phyloP scores from a whole-genome alignment of 1,284 basidiomycete genomes.

The Cutaneotrichosporon sp. region DNA sequence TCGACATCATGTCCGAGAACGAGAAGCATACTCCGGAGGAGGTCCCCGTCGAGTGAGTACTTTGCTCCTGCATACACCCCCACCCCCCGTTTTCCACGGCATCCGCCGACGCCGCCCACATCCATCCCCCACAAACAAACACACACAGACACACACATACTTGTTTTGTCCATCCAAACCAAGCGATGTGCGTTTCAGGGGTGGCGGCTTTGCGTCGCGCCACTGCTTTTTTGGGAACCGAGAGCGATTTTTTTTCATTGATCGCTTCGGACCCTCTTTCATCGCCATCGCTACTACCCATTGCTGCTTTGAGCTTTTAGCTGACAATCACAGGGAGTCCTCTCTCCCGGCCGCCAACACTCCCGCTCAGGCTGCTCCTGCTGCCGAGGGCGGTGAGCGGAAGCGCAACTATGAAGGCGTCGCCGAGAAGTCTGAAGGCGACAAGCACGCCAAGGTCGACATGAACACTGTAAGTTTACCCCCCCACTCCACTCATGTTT shows the following conservation, averaged over 20 bases:
- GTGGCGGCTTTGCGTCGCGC: too few species aligned
- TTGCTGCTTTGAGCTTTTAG: background rate
- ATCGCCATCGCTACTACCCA: conserved; percentile 5
- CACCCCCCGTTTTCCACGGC: too few species aligned
- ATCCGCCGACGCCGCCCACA: too few species aligned
- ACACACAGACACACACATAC: too few species aligned
- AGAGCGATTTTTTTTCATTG: too few species aligned
- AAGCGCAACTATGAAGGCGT: conserved; percentile 92
- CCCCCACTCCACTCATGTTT: background rate
- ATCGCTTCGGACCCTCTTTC: background rate
- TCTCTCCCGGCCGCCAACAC: conserved; percentile 23
- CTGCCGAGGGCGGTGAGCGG: conserved; percentile 51
- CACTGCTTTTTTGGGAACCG: too few species aligned
- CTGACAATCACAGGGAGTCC: conserved; percentile 29
- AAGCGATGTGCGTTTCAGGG: too few species aligned
- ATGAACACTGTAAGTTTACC: conserved; percentile 63
- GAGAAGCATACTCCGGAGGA: conserved; percentile 41
- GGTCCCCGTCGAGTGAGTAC: conserved; percentile 41
- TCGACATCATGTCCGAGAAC: conserved; percentile 33
- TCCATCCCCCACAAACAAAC: too few species aligned
- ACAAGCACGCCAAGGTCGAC: conserved; percentile 68
- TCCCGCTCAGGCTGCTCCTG: conserved; percentile 12
- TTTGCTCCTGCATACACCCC: too few species aligned
- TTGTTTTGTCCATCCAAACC: background rate
- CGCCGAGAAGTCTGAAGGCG: conserved; percentile 58